Percentiles rank a stretch among this genome's conserved stretches.
These are phyloP conservation scores for Phaeosphaeriaceae sp. DNA, from an alignment of 2,329 filamentous ascomycete genomes.

Conservation along the genomic window DNA sequence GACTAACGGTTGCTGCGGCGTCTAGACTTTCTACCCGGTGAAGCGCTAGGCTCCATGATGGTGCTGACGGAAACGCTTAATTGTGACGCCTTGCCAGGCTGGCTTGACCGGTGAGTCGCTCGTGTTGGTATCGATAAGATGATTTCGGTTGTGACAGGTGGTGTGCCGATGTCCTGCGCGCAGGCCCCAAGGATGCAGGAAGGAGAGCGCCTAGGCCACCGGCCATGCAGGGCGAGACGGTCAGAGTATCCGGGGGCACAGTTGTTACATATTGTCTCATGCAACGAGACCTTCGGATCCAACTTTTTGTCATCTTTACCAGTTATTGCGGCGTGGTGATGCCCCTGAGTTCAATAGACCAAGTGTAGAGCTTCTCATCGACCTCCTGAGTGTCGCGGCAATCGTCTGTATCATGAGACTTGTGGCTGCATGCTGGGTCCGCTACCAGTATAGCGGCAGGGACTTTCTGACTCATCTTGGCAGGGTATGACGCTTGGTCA, in stretches of 20 bases:
- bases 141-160: conserved; percentile 32
- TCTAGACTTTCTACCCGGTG: conserved; percentile 17
- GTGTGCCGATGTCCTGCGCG: conserved; percentile 5
- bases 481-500: conserved; percentile 14
- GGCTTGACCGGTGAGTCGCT: conserved; percentile 30
- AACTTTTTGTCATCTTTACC: neutral
- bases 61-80: conserved; percentile 18
- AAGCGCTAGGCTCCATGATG: conserved; percentile 28
- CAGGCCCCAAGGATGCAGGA: neutral
- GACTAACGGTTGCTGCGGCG: conserved; percentile 23
- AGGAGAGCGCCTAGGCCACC: conserved; percentile 4
- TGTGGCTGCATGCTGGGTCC: conserved; percentile 15
- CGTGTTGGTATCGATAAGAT: conserved; percentile 23
- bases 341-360: neutral
- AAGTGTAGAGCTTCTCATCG: neutral
- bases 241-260: conserved; percentile 20
- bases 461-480: conserved; percentile 15
- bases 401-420: neutral
- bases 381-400: conserved; percentile 4
- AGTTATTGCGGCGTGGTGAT: neutral
- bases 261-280: conserved; percentile 3
- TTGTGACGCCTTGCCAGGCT: conserved; percentile 23
- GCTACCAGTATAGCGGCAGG: conserved; percentile 6
- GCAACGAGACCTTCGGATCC: neutral
- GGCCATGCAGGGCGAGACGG: conserved; percentile 21